phyloP scores from a whole-genome alignment of 495 filamentous ascomycete genomes.

The Schizothecium vesticola region DNA sequence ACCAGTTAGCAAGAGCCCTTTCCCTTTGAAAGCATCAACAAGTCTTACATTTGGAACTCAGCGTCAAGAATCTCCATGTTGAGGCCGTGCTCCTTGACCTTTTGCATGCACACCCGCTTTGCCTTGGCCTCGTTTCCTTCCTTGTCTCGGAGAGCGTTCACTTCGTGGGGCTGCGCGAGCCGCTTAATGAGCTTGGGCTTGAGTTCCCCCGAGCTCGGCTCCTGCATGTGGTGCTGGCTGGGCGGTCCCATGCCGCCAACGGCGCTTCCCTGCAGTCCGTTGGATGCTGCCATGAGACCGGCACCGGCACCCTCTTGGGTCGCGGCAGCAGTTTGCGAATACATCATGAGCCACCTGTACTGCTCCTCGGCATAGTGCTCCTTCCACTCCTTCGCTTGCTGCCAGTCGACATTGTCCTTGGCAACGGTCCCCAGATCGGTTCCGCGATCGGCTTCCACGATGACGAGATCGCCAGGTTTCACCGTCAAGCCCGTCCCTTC shows the following conservation, averaged over 20 bases:
- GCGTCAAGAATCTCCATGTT: slow-evolving; percentile 99
- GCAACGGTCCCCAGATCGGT: slow-evolving; percentile 93
- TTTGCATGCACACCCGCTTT: slow-evolving; percentile 91
- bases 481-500: slow-evolving; percentile 90
- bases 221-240: slow-evolving; percentile 66
- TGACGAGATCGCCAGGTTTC: slow-evolving; percentile 86
- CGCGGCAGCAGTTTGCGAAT: slow-evolving; percentile 68
- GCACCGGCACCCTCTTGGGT: slow-evolving; percentile 52
- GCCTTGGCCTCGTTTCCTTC: slow-evolving; percentile 97
- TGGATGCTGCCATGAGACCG: slow-evolving; percentile 52
- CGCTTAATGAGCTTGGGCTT: slow-evolving; percentile 96
- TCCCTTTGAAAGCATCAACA: not conserved
- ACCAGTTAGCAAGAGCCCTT: slow-evolving; percentile 10
- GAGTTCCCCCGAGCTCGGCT: slow-evolving; percentile 66
- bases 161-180: slow-evolving; percentile 84
- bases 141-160: slow-evolving; percentile 81
- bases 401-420: slow-evolving; percentile 74
- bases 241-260: slow-evolving; percentile 71
- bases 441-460: slow-evolving; percentile 94
- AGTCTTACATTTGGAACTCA: slow-evolving; percentile 95
- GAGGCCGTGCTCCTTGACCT: slow-evolving; percentile 87
- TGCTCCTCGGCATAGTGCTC: slow-evolving; percentile 88
- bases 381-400: slow-evolving; percentile 79
- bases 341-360: slow-evolving; percentile 96
- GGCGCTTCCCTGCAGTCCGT: slow-evolving; percentile 57